Evolutionary conservation across 2,329 filamentous ascomycete species (phyloP).

Genomic region (Chalaropsis thielavioides): DNA sequence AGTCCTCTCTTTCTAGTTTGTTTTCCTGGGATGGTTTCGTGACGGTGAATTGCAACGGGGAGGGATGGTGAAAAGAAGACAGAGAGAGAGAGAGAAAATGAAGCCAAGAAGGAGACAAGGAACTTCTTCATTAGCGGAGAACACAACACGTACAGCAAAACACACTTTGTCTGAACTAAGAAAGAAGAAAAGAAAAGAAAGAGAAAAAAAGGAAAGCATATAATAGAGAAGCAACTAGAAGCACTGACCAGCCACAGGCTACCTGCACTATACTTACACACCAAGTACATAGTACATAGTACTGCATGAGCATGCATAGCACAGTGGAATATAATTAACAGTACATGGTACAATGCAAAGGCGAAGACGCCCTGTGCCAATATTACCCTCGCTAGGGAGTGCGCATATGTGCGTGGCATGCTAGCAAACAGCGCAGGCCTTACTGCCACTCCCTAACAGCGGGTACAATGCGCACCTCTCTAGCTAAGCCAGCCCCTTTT

Average conservation of each 20-base stretch:
- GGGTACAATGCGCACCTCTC: not conserved
- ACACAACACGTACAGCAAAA: constrained; percentile 7
- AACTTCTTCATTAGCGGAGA: constrained; percentile 1
- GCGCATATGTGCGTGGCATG: not conserved
- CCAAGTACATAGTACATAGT: not conserved
- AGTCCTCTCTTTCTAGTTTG: not conserved
- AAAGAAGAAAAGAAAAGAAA: not conserved
- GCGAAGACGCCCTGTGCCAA: not conserved
- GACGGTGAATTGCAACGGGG: not conserved
- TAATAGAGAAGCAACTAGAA: not conserved
- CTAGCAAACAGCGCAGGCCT: not conserved
- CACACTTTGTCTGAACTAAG: not conserved
- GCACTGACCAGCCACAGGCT: not conserved
- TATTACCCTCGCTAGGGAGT: not conserved
- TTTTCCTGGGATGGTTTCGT: not conserved
- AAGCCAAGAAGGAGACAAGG: not conserved
- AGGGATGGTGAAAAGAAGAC: not conserved
- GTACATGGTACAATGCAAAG: not conserved
- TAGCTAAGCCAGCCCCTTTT: not conserved
- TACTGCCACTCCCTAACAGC: not conserved
- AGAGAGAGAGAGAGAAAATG: not conserved
- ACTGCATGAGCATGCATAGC: no score
- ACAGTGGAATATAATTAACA: no score
- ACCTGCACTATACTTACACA: not conserved
- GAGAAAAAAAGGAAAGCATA: not conserved